phyloP scores from a whole-genome alignment of 202 grass and related monocot genomes.

The Bolboschoenoplectus hybrid region DNA sequence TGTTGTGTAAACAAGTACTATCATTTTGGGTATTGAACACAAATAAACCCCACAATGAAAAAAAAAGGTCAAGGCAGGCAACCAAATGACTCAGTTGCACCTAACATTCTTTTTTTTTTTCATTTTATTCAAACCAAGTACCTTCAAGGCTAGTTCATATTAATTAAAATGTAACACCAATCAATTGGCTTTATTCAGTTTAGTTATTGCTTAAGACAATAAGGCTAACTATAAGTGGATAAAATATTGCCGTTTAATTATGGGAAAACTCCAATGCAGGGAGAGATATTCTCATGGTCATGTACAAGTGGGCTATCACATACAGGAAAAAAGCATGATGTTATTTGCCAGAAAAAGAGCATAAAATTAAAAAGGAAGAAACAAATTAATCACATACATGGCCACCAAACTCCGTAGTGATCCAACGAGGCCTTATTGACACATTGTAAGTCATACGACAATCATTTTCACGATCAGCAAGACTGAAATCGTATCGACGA shows the following conservation, averaged over 20 bases:
- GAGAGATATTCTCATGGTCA: background rate
- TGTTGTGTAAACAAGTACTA: slow-evolving; percentile 16
- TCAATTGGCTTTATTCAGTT: slow-evolving; percentile 15
- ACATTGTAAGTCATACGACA: slow-evolving; percentile 74
- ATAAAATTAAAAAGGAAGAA: slow-evolving; percentile 10
- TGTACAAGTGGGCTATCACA: slow-evolving; percentile 15
- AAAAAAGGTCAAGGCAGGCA: background rate
- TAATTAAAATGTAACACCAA: background rate
- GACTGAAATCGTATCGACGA: slow-evolving; percentile 70
- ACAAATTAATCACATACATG: slow-evolving; percentile 63
- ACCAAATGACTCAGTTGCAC: background rate
- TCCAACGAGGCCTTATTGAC: slow-evolving; percentile 69
- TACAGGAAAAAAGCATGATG: background rate
- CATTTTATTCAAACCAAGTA: slow-evolving; percentile 12
- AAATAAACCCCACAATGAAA: background rate
- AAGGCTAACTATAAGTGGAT: background rate
- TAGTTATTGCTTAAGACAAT: background rate
- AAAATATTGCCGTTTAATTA: background rate
- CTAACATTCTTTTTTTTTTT: background rate
- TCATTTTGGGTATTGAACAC: background rate
- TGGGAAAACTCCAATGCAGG: background rate
- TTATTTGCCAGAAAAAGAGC: background rate
- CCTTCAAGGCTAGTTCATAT: background rate
- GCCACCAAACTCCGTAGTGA: slow-evolving; percentile 86
- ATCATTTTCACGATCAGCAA: slow-evolving; percentile 48